Evolutionary conservation across 2,329 filamentous ascomycete genomes (phyloP), one percentile per base, ranked within the genome.

Genomic region (Epichloe sp.): DNA sequence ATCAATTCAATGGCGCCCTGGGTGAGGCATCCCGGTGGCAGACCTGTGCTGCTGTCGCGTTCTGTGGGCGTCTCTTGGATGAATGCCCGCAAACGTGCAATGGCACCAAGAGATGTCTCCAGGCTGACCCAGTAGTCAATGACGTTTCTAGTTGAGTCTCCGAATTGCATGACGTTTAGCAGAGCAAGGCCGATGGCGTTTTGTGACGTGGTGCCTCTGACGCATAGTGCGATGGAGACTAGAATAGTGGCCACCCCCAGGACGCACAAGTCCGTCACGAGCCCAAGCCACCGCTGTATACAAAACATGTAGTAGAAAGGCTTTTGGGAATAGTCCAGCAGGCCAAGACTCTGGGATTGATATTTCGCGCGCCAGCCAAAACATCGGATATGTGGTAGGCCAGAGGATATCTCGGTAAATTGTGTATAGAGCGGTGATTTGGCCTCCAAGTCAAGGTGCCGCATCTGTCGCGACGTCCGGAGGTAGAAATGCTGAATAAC

Each of bases 391-490:
- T 57, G 59, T 14, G 57, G 54, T 3, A 63, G n/a, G 3, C 60
- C 56, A 46, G 59, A 50, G 23, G 31, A 61, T 1, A 65, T 65
- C 52, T 73, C 69, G 3, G 71, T 52, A 17, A 72, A 65, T 38
- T 58, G 63, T 0, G 64, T 65, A 26, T 61, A 73, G 0, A 80
- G 63, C 0, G 70, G 72, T 0, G 75, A 68, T 44, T 73, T 73
- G 1, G 75, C 69, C 55, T 80, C 75, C 1, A 80, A 65, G 46
- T 80, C 77, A 21, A 80, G 60, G 15, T 74, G 67, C 36, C 76
- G 71, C 3, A 81, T 63, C 55, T 79, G 78, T 0, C 77, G 69
- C 0, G 76, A 79, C 1, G 77, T 79, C 5, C 72, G 68, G 1
- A 81, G 66, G 36, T 59, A 59, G 43, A 54, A 56, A 3, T 54